Base-by-base conservation (phyloP, 352 stramenopile species). In the Phytophthora constricta region DNA sequence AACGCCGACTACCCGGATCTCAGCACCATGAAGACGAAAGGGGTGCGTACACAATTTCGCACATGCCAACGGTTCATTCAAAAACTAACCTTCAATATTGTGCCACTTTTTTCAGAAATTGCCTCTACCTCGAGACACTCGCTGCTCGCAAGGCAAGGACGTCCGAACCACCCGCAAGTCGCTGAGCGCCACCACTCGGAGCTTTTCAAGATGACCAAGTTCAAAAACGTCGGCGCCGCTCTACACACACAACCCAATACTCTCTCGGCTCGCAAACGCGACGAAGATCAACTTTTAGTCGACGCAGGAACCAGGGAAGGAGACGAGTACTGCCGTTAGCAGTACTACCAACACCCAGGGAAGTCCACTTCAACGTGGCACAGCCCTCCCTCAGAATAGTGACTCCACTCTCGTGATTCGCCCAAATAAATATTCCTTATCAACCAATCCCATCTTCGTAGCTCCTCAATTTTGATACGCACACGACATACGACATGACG, bases 151-250 rank as follows among this genome's bases (percentile, higher is more conserved):
- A 4, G 69, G 70, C 28, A 92, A 91, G 49, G 85, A 95, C 72
- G 63, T 91, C 23, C 83, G 87, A 62, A 74, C 52, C 49, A 83
- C 43, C 77, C 45, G n/a, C n/a, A n/a, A n/a, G n/a, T n/a, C n/a
- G n/a, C 72, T 25, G 56, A 77, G 13, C 64, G 72, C 14, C 65
- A 75, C 22, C 63, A 65, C 45, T 50, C 68, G 17, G 80, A 91
- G 37, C 72, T 82, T 3, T 95, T 95, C 77, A 95, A 95, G 53
- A 92, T 95, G 87, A 86, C 83, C 69, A 95, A 95, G 69, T 95
- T 95, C 67, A 91, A 89, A 63, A 87, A 88, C 26, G 83, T 95
- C 17, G 82, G 79, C 34, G 78, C 78, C 42, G 80, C 86, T 25
- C 49, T 93, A 9, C 83, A 67, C 61, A 93, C 87, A 46, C 87